Conservation (phyloP, 139 green algal species). For the Desmodesmus armatus region DNA sequence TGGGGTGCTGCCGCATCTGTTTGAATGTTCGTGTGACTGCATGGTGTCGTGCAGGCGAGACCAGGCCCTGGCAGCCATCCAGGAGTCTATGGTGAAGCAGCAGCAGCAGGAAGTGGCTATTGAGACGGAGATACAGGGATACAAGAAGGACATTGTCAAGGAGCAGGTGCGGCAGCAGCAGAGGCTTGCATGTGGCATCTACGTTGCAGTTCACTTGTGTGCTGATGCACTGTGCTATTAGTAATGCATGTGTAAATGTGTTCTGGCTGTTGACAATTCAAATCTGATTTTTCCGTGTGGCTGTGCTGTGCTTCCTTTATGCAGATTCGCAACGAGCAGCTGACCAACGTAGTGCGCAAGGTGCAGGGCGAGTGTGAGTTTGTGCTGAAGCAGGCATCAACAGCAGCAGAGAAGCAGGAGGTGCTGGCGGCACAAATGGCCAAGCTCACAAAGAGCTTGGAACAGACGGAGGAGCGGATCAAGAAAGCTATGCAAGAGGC, state of each 20-base stretch:
- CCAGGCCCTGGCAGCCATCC: slow-evolving; percentile 77
- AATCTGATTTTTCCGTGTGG: not conserved
- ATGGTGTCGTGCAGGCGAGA: slow-evolving; percentile 65
- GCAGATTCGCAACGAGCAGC: slow-evolving; percentile 76
- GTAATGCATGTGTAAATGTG: not conserved
- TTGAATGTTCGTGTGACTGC: not conserved
- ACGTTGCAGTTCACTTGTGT: too few species aligned
- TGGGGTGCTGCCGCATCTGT: not conserved
- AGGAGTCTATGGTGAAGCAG: slow-evolving; percentile 81
- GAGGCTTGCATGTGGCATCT: too few species aligned
- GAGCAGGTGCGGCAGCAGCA: slow-evolving; percentile 76
- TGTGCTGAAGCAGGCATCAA: slow-evolving; percentile 72
- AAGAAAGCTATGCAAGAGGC: slow-evolving; percentile 45
- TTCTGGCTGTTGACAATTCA: not conserved
- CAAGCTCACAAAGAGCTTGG: slow-evolving; percentile 69
- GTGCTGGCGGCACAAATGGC: slow-evolving; percentile 62
- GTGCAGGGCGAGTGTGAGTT: slow-evolving; percentile 76
- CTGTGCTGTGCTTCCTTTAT: not conserved
- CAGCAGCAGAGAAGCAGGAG: slow-evolving; percentile 66
- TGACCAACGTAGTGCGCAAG: slow-evolving; percentile 76
- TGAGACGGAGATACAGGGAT: slow-evolving; percentile 76
- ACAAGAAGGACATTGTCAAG: slow-evolving; percentile 74
- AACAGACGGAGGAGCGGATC: slow-evolving; percentile 76
- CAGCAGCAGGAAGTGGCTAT: slow-evolving; percentile 80
- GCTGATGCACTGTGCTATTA: not conserved